Percentiles rank a stretch among this genome's conserved stretches.
phyloP scores from a whole-genome alignment of 2,329 filamentous ascomycete genomes.

The Thelonectria discophora region DNA sequence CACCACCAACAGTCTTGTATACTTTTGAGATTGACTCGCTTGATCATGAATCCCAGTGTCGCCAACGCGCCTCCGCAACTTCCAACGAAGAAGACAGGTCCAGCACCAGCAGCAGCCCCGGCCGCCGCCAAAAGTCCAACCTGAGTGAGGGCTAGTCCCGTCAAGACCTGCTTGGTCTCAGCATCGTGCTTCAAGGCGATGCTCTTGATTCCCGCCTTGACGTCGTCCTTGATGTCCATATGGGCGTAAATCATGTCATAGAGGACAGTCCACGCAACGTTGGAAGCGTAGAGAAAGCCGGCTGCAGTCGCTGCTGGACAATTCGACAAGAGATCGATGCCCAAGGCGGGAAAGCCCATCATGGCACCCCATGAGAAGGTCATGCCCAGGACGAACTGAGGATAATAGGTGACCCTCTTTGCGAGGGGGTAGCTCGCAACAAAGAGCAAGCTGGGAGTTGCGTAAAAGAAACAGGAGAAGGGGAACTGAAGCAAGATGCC shows the following conservation, averaged over 20 bases:
- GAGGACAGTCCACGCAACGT: conserved; percentile 85
- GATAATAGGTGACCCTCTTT: conserved; percentile 88
- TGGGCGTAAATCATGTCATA: conserved; percentile 96
- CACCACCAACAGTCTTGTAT: conserved; percentile 79
- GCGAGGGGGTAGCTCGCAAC: conserved; percentile 83
- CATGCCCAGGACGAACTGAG: conserved; percentile 82
- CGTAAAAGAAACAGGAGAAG: conserved; percentile 77
- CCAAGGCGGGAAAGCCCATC: conserved; percentile 86
- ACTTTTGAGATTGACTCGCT: conserved; percentile 70
- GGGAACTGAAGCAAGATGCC: conserved; percentile 82
- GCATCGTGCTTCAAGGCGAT: conserved; percentile 83
- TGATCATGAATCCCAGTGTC: conserved; percentile 73
- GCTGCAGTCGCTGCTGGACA: conserved; percentile 71
- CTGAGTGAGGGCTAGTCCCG: conserved; percentile 74
- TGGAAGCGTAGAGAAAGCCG: conserved; percentile 76
- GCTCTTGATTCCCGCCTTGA: conserved; percentile 86
- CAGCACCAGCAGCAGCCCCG: conserved; percentile 72
- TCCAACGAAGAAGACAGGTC: conserved; percentile 73
- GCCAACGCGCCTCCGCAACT: conserved; percentile 72
- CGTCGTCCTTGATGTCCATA: conserved; percentile 89
- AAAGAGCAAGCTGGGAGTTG: conserved; percentile 75
- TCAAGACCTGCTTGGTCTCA: conserved; percentile 79
- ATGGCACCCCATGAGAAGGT: conserved; percentile 92
- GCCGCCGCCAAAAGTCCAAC: conserved; percentile 74
- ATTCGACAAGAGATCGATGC: conserved; percentile 75